Evolutionary conservation across 169 alveolate species (phyloP), one percentile per base, ranked within the genome.

Genomic region (Condylostoma magnum): DNA sequence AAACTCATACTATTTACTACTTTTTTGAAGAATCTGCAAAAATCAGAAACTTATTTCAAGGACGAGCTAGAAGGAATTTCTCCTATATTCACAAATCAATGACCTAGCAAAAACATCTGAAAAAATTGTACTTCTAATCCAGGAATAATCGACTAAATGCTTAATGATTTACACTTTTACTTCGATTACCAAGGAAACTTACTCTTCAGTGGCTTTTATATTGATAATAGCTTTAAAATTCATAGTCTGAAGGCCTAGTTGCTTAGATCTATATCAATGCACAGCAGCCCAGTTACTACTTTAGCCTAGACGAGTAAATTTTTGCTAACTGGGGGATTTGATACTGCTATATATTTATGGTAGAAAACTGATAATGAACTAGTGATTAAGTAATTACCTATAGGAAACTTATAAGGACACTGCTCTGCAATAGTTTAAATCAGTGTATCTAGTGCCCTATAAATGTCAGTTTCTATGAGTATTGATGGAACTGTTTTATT

Each of bases 141-240:
- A n/a, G 27, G 33, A 6, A 10, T n/a, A 1, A 10, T 12, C 37
- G 27, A 20, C 1, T 20, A 30, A 0, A 22, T 47, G 20, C 27
- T 15, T 8, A n/a, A 38, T 28, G 22, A 30, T 1, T 31, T 41
- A 46, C 44, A 66, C 8, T 38, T n/a, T 6, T 41, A 41, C 22
- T 43, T 46, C 31, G 8, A 28, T 22, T 66, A 50, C 50, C 30
- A 31, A 6, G 63, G 47, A 0, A 36, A 43, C 6, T 0, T 44
- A 12, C 10, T 66, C 18, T 15, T 66, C 1, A 46, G 65, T 12
- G 58, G 75, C 8, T 66, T 66, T 25, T 46, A 66, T 30, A 46
- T 25, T 8, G 75, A 66, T 47, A 66, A 66, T 63, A 46, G 65
- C 12, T 66, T 66, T 47, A 66, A 66, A 47, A 25, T 66, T 10